Percentiles rank a stretch among this genome's conserved stretches.
Evolutionary conservation across 495 filamentous ascomycete species (phyloP).

Genomic region (Ramalina peruviana): DNA sequence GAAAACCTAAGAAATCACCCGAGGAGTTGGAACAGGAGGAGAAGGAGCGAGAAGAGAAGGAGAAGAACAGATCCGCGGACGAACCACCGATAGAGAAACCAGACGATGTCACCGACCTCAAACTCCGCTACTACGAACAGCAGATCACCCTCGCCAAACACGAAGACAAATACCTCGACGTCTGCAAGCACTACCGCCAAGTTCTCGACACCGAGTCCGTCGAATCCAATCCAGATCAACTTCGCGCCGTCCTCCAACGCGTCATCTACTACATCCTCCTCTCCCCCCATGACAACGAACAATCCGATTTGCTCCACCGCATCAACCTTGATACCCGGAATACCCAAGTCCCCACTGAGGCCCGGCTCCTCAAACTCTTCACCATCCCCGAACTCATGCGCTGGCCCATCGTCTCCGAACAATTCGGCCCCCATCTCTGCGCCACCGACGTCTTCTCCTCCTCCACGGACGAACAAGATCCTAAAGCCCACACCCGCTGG

Average conservation of each 20-base stretch:
- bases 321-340: conserved; percentile 57
- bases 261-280: conserved; percentile 97
- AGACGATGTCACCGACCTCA: conserved; percentile 91
- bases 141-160: conserved; percentile 92
- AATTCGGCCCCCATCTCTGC: conserved; percentile 81
- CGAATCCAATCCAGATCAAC: conserved; percentile 71
- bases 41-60: conserved; percentile 69
- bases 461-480: conserved; percentile 33
- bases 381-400: conserved; percentile 95
- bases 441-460: conserved; percentile 77
- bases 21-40: conserved; percentile 81
- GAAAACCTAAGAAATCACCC: conserved; percentile 76
- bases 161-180: conserved; percentile 90
- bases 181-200: conserved; percentile 92
- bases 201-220: conserved; percentile 92
- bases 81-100: conserved; percentile 61
- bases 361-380: conserved; percentile 77
- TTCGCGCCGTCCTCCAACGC: conserved; percentile 72
- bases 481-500: conserved; percentile 71
- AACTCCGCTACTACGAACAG: conserved; percentile 91
- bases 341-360: conserved; percentile 54
- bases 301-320: conserved; percentile 91
- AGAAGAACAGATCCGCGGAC: conserved; percentile 53
- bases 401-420: conserved; percentile 81
- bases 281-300: conserved; percentile 94